A percentile compares a stretch with the other conserved stretches of the same genome.
Conservation (phyloP, 2,329 filamentous ascomycete species). For the Ascochyta rabiei region DNA sequence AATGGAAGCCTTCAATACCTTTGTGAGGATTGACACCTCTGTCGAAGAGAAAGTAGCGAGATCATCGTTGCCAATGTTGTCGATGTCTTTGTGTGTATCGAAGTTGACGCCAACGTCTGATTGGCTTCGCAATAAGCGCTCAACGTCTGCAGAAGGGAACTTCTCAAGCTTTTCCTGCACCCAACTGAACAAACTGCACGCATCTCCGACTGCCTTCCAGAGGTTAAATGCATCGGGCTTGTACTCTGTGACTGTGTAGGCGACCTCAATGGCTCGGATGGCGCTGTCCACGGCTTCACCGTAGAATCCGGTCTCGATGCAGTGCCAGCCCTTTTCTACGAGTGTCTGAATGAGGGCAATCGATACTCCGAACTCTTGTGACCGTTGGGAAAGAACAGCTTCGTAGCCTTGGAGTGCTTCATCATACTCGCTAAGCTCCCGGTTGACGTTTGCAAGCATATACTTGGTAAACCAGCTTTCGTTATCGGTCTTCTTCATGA, state of each 20-base stretch:
- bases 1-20: slow-evolving; percentile 73
- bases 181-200: slow-evolving; percentile 81
- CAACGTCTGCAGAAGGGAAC: slow-evolving; percentile 66
- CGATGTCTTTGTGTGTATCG: slow-evolving; percentile 69
- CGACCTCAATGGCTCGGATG: slow-evolving; percentile 70
- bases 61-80: slow-evolving; percentile 62
- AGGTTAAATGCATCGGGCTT: slow-evolving; percentile 83
- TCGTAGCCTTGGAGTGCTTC: slow-evolving; percentile 79
- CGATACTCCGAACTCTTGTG: slow-evolving; percentile 81
- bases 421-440: slow-evolving; percentile 89
- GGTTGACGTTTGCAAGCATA: slow-evolving; percentile 93
- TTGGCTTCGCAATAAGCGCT: slow-evolving; percentile 61
- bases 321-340: slow-evolving; percentile 78
- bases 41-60: slow-evolving; percentile 32
- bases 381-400: slow-evolving; percentile 70
- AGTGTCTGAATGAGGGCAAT: slow-evolving; percentile 88
- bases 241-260: slow-evolving; percentile 64
- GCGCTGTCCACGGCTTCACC: slow-evolving; percentile 79
- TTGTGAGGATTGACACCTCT: slow-evolving; percentile 50
- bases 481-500: slow-evolving; percentile 60
- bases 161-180: slow-evolving; percentile 70
- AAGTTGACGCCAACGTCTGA: slow-evolving; percentile 58
- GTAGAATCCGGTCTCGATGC: slow-evolving; percentile 82
- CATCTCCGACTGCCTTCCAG: slow-evolving; percentile 92
- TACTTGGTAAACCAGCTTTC: slow-evolving; percentile 96